Evolutionary conservation across 331 rosid species (phyloP), one percentile per base, ranked within the genome.

Genomic region (Pyrus hybrid): DNA sequence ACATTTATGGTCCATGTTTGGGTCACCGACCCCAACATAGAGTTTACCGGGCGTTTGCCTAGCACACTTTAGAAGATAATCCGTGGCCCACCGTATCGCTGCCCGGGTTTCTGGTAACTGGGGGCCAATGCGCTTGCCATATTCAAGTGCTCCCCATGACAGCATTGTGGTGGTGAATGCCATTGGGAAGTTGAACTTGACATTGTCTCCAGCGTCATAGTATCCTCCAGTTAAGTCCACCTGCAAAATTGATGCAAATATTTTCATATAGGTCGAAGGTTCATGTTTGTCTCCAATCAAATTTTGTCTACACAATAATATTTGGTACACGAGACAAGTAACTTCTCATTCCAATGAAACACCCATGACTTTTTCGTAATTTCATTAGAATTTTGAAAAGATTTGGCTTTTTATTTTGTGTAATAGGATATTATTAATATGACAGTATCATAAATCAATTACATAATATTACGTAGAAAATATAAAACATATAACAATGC

Each of bases 161-260:
- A 93, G 75, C 97, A 93, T 86, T 11, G 97, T 93, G 5, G 97
- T 84, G 4, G 93, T 88, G 85, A 79, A 93, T 2, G 98, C 97
- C 98, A 93, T 91, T 23, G 97, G 98, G 7, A 93, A 81, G 61
- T 93, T 93, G 88, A 93, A 93, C 41, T 93, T 93, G 5, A 93
- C 89, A 21, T 93, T 93, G 88, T 93, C 97, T 25, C 98, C 98
- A 20, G 95, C 98, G 64, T 91, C 97, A 71, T 93, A 88, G 82
- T 93, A 93, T 3, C 97, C 98, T 58, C 98, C 97, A 14, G 74
- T 86, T 72, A 93, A 83, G 70, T 93, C 96, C 88, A 93, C 98
- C 97, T 93, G 64, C 47, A 1, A 72, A 51, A 53, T 1, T 10
- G 18, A 60, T 18, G 7, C 11, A 29, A 9, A 4, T 10, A 14